These are phyloP conservation scores for Hygrophorus pudorinus DNA, from an alignment of 768 basidiomycete species.

Conservation along the genomic window DNA sequence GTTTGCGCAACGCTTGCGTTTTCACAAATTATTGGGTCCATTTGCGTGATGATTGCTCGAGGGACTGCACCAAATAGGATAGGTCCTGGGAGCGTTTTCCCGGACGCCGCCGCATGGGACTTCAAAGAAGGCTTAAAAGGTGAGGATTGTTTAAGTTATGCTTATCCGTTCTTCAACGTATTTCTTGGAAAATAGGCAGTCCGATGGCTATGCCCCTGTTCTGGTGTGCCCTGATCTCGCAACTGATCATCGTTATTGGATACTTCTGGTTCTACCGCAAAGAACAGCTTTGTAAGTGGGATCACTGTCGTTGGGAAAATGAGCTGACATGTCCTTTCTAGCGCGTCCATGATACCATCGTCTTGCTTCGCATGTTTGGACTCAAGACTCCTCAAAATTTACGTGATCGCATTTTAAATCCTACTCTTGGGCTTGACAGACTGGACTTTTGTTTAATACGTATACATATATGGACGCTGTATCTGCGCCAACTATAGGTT, in stretches of 20 bases:
- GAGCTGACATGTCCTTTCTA: background rate
- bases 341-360: constrained; percentile 7
- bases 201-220: constrained; percentile 79
- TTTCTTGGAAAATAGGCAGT: constrained; percentile 37
- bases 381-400: background rate
- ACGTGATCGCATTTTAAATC: background rate
- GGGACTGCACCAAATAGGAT: constrained; percentile 85
- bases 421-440: background rate
- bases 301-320: background rate
- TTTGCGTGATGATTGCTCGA: constrained; percentile 89
- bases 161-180: background rate
- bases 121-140: constrained; percentile 60
- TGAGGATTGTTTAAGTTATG: constrained; percentile 10
- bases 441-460: background rate
- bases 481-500: background rate
- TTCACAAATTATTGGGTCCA: constrained; percentile 80
- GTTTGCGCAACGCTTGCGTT: constrained; percentile 90
- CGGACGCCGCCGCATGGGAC: constrained; percentile 87
- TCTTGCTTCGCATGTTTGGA: background rate
- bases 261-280: constrained; percentile 98
- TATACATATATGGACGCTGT: background rate
- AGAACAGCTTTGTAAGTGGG: constrained; percentile 74
- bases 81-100: constrained; percentile 86
- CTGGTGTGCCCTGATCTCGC: constrained; percentile 77
- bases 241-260: constrained; percentile 77